Evolutionary conservation across 345 rosid species (phyloP), one percentile per base, ranked within the genome.

Genomic region (Aquilaria sinensis): DNA sequence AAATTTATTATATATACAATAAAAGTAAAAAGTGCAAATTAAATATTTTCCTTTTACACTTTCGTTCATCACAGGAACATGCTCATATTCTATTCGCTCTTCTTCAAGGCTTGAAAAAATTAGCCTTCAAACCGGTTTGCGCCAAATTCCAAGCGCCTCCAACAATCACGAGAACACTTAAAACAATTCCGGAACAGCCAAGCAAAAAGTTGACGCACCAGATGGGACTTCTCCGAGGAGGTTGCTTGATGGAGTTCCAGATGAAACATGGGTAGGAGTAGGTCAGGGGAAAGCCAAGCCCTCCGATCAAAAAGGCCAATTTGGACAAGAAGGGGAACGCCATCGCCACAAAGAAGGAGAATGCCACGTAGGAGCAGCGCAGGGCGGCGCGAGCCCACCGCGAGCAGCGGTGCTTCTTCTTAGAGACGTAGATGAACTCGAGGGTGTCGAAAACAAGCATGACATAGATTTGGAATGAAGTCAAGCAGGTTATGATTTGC

Each of bases 391-490:
- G 83, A 51, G 75, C 73, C 74, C 67, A 23, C 32, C 15, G 3
- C 0, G 79, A 48, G 53, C 84, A 77, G 8, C 46, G 65, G 31
- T 33, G 61, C 15, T 58, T 66, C 63, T 66, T 77, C 12, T 9
- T 67, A 70, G 34, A 1, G 4, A 32, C 9, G 63, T 74, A 81
- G 6, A 37, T 31, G 11, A 70, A 58, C 62, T 83, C 84, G 12
- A 83, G 31, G 62, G 78, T 81, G 81, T 83, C 89, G 31, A 86
- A 80, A 34, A 66, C 78, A 1, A 75, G 82, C 85, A 86, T 80
- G 11, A 80, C 85, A 2, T 81, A 83, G 67, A 83, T 74, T 72
- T 71, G 89, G 72, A 77, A 83, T 53, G 80, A 51, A 14, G 72
- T 34, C 1, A 81, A 66, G 75, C 81, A 70, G 63, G 59, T 76